A percentile compares a stretch with the other conserved stretches of the same genome.
Evolutionary conservation across 192 early-diverging fungal genomes (phyloP).

Genomic region (Cetraspora pellucida): DNA sequence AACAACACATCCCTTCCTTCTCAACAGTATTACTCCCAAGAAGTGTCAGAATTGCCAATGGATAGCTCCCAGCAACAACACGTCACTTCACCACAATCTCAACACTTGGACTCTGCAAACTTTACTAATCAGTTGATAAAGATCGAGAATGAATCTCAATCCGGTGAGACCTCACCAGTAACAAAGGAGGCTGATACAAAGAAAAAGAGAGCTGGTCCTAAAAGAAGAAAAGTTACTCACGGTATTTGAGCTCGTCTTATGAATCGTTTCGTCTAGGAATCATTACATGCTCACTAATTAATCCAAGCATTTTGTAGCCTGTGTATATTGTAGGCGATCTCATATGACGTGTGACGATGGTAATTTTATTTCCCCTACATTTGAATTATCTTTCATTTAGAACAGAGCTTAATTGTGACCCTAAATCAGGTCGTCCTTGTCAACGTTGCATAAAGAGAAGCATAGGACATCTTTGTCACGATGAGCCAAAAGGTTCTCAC

Average conservation of each 20-base stretch:
- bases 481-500: slow-evolving; percentile 68
- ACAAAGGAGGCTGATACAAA: slow-evolving; percentile 48
- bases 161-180: slow-evolving; percentile 18
- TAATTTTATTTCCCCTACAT: slow-evolving; percentile 31
- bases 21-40: neutral
- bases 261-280: neutral
- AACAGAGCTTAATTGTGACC: too few relatives aligned
- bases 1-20: neutral
- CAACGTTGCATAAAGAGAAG: slow-evolving; percentile 94
- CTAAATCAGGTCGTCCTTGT: slow-evolving; percentile 75
- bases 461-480: slow-evolving; percentile 91
- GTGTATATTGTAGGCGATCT: slow-evolving; percentile 91
- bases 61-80: neutral
- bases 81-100: neutral
- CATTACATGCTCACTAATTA: neutral
- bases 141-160: neutral
- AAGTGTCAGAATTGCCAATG: neutral
- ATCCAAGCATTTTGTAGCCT: slow-evolving; percentile 58
- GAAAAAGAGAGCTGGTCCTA: slow-evolving; percentile 63
- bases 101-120: neutral
- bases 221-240: slow-evolving; percentile 66
- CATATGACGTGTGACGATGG: slow-evolving; percentile 96
- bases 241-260: slow-evolving; percentile 43
- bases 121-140: neutral
- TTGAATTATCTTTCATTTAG: neutral